Evolutionary conservation across 2,329 filamentous ascomycete genomes (phyloP).

Genomic region (Aspergillus brunneoviolaceus): DNA sequence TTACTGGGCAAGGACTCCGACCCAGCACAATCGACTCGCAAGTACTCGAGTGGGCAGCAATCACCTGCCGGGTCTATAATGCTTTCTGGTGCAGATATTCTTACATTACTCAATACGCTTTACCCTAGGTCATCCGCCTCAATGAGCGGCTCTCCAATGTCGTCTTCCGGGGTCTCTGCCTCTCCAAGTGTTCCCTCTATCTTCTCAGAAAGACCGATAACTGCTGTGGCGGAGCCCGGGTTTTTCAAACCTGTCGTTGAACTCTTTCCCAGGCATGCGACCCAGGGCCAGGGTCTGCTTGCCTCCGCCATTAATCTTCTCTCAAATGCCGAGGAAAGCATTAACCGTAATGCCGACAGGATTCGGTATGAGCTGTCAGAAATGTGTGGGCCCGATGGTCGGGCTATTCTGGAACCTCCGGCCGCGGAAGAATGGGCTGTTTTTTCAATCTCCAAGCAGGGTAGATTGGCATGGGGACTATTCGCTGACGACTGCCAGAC

Average conservation of each 20-base stretch:
- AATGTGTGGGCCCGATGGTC: slow-evolving; percentile 36
- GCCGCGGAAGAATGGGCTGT: slow-evolving; percentile 82
- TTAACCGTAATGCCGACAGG: slow-evolving; percentile 37
- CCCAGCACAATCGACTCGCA: slow-evolving; percentile 45
- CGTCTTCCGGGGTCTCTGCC: slow-evolving; percentile 26
- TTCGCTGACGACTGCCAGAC: slow-evolving; percentile 62
- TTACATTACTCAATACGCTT: slow-evolving; percentile 77
- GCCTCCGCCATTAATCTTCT: slow-evolving; percentile 33
- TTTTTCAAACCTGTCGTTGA: slow-evolving; percentile 35
- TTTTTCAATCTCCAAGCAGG: slow-evolving; percentile 73
- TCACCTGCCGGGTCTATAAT: slow-evolving; percentile 65
- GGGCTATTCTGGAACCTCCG: slow-evolving; percentile 67
- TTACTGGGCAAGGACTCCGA: slow-evolving; percentile 6
- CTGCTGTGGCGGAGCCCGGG: slow-evolving; percentile 28
- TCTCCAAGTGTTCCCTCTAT: slow-evolving; percentile 20
- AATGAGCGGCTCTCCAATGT: slow-evolving; percentile 28
- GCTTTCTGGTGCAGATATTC: slow-evolving; percentile 73
- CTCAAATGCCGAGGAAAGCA: slow-evolving; percentile 23
- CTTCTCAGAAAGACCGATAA: slow-evolving; percentile 22
- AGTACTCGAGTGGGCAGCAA: slow-evolving; percentile 41
- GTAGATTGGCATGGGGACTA: slow-evolving; percentile 68
- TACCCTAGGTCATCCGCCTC: slow-evolving; percentile 57
- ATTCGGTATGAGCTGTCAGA: slow-evolving; percentile 45
- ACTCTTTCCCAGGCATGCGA: slow-evolving; percentile 23
- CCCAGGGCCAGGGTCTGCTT: slow-evolving; percentile 29